Conservation (phyloP, 345 rosid genomes). For the Melastoma malabathricum region DNA sequence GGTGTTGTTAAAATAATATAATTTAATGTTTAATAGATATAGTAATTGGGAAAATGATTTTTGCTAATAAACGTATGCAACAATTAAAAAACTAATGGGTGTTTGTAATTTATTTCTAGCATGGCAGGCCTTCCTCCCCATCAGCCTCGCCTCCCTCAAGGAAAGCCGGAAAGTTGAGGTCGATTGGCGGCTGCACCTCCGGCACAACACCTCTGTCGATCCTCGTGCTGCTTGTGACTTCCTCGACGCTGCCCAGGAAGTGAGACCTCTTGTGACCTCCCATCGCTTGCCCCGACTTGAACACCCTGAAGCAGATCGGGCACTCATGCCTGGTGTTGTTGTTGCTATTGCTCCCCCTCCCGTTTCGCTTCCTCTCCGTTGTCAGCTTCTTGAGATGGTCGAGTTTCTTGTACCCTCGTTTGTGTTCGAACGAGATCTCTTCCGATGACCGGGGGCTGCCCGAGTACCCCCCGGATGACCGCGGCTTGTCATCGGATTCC, state of each 20-base stretch:
- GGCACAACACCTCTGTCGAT: slow-evolving; percentile 22
- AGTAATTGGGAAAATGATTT: too few species aligned
- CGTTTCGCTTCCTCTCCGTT: too few species aligned
- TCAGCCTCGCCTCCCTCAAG: slow-evolving; percentile 26
- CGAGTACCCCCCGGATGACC: too few species aligned
- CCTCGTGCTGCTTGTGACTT: slow-evolving; percentile 24
- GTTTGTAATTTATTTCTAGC: slow-evolving; percentile 12
- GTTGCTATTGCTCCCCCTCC: slow-evolving; percentile 9
- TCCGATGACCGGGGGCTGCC: too few species aligned
- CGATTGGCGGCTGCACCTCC: slow-evolving; percentile 20
- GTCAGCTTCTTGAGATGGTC: too few species aligned
- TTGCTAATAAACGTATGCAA: too few species aligned
- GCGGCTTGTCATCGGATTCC: too few species aligned
- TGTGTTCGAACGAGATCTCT: too few species aligned
- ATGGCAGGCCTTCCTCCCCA: slow-evolving; percentile 9
- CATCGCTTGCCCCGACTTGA: slow-evolving; percentile 87
- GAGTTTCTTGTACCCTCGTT: too few species aligned
- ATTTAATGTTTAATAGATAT: too few species aligned
- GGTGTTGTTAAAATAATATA: too few species aligned
- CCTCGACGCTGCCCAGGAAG: slow-evolving; percentile 41
- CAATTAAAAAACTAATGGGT: too few species aligned
- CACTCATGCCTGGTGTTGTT: slow-evolving; percentile 64
- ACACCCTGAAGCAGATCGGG: slow-evolving; percentile 78
- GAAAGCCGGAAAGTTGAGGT: slow-evolving; percentile 88
- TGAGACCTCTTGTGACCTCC: slow-evolving; percentile 99